A percentile compares a stretch with the other conserved stretches of the same genome.
Conservation (phyloP, 192 early-diverging fungal species). For the Coemansia reversa region DNA sequence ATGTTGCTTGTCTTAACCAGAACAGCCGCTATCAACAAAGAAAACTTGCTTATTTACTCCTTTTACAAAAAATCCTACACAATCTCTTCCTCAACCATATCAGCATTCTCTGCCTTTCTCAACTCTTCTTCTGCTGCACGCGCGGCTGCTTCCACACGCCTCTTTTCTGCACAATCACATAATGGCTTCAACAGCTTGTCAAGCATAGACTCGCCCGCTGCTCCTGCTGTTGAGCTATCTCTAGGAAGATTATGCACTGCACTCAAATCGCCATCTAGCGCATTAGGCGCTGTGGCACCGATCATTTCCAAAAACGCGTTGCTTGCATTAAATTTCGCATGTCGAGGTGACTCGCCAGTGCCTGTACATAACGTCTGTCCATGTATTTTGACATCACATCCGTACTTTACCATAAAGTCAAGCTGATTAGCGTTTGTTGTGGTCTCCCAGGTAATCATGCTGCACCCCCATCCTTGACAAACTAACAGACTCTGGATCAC, state of each 20-base stretch:
- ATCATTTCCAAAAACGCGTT: constrained; percentile 24
- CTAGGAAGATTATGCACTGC: constrained; percentile 8
- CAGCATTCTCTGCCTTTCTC: neutral
- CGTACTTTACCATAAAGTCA: constrained; percentile 32
- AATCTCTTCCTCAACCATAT: constrained; percentile 11
- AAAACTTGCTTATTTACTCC: neutral
- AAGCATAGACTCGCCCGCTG: constrained; percentile 5
- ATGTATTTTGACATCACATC: constrained; percentile 35
- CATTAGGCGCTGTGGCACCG: constrained; percentile 40
- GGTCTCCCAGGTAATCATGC: constrained; percentile 25
- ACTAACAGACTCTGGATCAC: constrained; percentile 46
- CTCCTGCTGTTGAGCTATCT: neutral
- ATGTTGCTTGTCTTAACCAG: neutral
- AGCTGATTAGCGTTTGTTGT: constrained; percentile 26
- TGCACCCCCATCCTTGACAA: constrained; percentile 53
- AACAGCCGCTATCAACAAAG: neutral
- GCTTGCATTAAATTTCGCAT: constrained; percentile 40
- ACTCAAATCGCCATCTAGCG: constrained; percentile 37
- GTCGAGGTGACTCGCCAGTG: constrained; percentile 40
- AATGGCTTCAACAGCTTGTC: constrained; percentile 43
- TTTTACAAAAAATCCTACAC: neutral
- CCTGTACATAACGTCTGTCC: constrained; percentile 13
- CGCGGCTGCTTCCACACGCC: constrained; percentile 17
- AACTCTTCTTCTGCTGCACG: constrained; percentile 10
- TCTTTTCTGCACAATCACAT: constrained; percentile 29